Evolutionary conservation across 768 basidiomycete genomes (phyloP), one percentile per base, ranked within the genome.

Genomic region (Phylloporus arenicola): DNA sequence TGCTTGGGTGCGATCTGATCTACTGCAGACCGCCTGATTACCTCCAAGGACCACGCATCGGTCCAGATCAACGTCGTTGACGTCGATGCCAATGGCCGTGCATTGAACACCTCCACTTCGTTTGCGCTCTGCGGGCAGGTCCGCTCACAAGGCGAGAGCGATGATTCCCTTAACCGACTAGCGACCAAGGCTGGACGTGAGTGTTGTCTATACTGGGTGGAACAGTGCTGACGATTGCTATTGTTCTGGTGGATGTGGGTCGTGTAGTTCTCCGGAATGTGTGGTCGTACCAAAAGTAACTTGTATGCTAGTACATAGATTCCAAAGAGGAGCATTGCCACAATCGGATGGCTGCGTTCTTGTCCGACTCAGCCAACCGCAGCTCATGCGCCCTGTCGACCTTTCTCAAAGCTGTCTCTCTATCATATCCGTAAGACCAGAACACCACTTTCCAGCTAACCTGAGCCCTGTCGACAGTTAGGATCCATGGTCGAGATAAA

Each of bases 41-140:
- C 88, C 57, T 90, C 95, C 62, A 98, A 98, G 77, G 96, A 99
- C 75, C 92, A 98, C 69, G 95, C 96, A 31, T 96, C 94, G 29
- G 93, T 99, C 66, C 96, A 99, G 70, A 85, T 99, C 71, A 88
- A 84, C 73, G 79, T 99, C 61, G 88, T 79, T 53, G 95, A 98
- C 64, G 96, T 99, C 64, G 94, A 98, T 67, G 82, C 86, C 59
- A 82, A 81, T 47, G 94, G 93, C 68, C 81, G 81, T 61, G 90
- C 90, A 14, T 70, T 88, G 60, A 67, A 70, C 64, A 88, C 88
- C 43, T 82, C 83, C 54, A 93, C 92, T 52, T 89, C 92, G 51
- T 96, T 97, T 66, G 96, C 94, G 39, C 84, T 99, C 50, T 92
- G 84, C 69, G 96, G 96, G 43, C 84, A 86, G 65, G 92, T 99